Conservation (phyloP, 2,329 filamentous ascomycete genomes). For the Aquanectria penicillioides region DNA sequence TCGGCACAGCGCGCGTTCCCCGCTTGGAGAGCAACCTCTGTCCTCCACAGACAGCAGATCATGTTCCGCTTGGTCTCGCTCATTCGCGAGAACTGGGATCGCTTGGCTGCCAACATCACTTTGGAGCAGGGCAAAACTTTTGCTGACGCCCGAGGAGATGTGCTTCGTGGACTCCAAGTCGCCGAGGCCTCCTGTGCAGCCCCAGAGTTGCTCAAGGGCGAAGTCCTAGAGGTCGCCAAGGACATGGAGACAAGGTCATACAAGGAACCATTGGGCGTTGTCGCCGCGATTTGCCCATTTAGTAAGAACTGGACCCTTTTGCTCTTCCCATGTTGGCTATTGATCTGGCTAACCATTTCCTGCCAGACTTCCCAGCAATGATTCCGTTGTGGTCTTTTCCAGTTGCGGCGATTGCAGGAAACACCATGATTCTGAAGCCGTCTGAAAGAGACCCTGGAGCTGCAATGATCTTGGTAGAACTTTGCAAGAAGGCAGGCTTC, state of each 20-base stretch:
- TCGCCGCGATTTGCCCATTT: conserved; percentile 82
- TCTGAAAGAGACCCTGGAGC: conserved; percentile 82
- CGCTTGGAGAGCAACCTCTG: conserved; percentile 71
- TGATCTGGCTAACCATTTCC: not conserved
- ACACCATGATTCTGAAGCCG: conserved; percentile 81
- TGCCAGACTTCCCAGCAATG: conserved; percentile 83
- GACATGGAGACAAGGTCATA: conserved; percentile 87
- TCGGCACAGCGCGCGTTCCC: conserved; percentile 77
- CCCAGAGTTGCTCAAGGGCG: conserved; percentile 77
- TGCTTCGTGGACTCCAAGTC: conserved; percentile 78
- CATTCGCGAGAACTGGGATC: conserved; percentile 82
- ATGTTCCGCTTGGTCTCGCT: conserved; percentile 81
- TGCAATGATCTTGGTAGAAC: conserved; percentile 80
- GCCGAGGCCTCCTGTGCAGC: conserved; percentile 80
- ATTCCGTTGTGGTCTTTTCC: conserved; percentile 85
- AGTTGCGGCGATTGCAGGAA: conserved; percentile 81
- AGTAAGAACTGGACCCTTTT: conserved; percentile 68
- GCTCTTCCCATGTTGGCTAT: no score
- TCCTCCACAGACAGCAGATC: conserved; percentile 76
- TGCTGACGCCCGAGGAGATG: conserved; percentile 78
- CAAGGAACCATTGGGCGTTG: conserved; percentile 78
- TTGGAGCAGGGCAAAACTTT: conserved; percentile 84
- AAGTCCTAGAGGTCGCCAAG: conserved; percentile 81
- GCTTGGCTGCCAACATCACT: conserved; percentile 79
- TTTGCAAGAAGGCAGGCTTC: conserved; percentile 78